Evolutionary conservation across 2,329 filamentous ascomycete genomes (phyloP), one percentile per base, ranked within the genome.

Genomic region (Neocucurbitaria cava): DNA sequence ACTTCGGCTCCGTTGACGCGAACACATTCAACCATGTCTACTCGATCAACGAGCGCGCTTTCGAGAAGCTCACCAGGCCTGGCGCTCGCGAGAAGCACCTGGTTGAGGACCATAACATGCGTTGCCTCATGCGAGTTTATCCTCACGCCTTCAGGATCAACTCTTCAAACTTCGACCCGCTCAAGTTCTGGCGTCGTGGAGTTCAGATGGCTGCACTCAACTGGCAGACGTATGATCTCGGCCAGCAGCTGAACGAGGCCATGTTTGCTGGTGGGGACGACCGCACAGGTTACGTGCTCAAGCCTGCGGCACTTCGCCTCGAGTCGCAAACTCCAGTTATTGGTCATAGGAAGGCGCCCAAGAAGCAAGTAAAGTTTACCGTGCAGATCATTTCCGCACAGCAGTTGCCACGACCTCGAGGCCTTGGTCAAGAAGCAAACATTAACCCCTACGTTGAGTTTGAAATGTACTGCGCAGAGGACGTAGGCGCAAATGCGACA

Each of bases 121-220:
- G 88, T 36, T 91, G 93, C 72, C 62, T 75, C 26, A 97, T 97
- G 86, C 89, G 95, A 39, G 92, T 98, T 9, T 99, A 99, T 71
- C 95, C 95, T 6, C 90, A 91, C 49, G 88, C 86, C 33, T 88
- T 87, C 65, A 89, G 95, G 24, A 82, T 98, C 52, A 87, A 86
- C 30, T 98, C 95, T 0, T 91, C 89, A 65, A 99, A 99, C 77
- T 98, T 97, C 70, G 92, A 97, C 68, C 95, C 95, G 1, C 85
- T 96, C 60, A 88, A 89, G 58, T 96, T 95, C 73, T 99, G 95
- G 95, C 88, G 94, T 46, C 88, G 92, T 39, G 95, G 95, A 28
- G 95, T 97, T 17, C 95, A 99, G 77, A 98, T 99, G 94, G 92
- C 90, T 13, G 95, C 95, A 0, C 82, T 98, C 59, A 99, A 99